Conservation (phyloP, 2,329 filamentous ascomycete genomes). For the Botrytis aclada region DNA sequence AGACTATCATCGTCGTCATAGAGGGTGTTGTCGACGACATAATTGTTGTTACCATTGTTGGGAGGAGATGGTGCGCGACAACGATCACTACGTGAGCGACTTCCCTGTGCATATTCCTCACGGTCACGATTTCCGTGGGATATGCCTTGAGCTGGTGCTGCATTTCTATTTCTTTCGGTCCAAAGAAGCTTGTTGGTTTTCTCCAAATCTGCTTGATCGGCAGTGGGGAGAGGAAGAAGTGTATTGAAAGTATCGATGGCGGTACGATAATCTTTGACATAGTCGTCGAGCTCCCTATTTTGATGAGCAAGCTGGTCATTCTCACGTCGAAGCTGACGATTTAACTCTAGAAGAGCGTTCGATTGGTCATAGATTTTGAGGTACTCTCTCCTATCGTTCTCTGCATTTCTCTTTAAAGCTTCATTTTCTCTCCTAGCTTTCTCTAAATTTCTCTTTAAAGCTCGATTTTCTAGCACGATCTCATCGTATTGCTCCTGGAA, state of each 20-base stretch:
- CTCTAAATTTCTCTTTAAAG: too few species aligned
- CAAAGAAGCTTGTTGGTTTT: neutral
- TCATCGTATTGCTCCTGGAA: too few species aligned
- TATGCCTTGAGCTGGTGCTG: neutral
- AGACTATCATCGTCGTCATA: neutral
- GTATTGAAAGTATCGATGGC: neutral
- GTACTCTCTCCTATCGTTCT: too few species aligned
- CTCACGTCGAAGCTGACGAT: too few species aligned
- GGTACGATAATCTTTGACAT: fast-evolving
- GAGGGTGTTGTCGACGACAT: neutral
- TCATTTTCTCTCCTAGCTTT: too few species aligned
- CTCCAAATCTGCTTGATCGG: neutral
- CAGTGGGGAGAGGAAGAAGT: fast-evolving
- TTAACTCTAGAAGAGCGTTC: too few species aligned
- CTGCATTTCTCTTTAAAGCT: too few species aligned
- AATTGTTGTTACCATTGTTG: neutral
- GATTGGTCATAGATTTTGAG: too few species aligned
- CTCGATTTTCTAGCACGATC: too few species aligned
- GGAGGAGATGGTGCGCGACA: neutral
- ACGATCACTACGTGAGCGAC: neutral
- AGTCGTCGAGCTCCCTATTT: neutral
- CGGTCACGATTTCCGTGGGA: neutral
- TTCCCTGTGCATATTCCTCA: neutral
- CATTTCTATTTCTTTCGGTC: too few species aligned
- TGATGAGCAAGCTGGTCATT: too few species aligned